These are phyloP conservation scores for Acidomyces sp. DNA, from an alignment of 495 filamentous ascomycete genomes.

Conservation along the genomic window DNA sequence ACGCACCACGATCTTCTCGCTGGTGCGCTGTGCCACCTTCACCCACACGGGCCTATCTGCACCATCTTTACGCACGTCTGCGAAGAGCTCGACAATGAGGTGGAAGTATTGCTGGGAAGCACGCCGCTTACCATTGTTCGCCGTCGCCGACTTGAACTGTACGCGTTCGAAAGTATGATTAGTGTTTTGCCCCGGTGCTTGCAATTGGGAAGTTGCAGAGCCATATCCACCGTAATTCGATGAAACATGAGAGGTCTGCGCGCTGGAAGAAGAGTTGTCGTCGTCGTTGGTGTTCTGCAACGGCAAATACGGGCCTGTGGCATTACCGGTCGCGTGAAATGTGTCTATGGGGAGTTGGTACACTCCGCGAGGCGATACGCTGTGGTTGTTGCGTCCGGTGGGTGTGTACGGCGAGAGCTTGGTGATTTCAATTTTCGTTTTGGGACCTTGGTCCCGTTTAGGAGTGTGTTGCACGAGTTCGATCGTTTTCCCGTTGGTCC, in stretches of 20 bases:
- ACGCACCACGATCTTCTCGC: conserved; percentile 81
- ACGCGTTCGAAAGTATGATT: conserved; percentile 70
- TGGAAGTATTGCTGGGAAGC: conserved; percentile 93
- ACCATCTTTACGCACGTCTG: conserved; percentile 44
- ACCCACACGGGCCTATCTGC: conserved; percentile 39
- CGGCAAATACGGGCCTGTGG: conserved; percentile 18
- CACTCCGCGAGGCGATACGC: conserved; percentile 11
- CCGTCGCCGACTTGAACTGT: conserved; percentile 91
- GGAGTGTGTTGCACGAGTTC: conserved; percentile 91
- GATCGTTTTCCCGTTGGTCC: conserved; percentile 59
- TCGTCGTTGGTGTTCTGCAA: conserved; percentile 10
- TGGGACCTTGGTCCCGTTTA: conserved; percentile 85
- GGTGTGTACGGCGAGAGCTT: conserved; percentile 54
- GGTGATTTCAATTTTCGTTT: conserved; percentile 60
- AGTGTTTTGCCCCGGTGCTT: conserved; percentile 1
- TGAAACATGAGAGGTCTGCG: neutral
- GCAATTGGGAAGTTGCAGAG: neutral
- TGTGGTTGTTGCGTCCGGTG: conserved; percentile 21
- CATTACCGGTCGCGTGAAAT: conserved; percentile 20
- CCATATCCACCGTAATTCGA: neutral
- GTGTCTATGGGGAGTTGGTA: conserved; percentile 11
- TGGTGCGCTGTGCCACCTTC: conserved; percentile 67
- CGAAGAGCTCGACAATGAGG: conserved; percentile 77
- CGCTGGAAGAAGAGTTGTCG: neutral
- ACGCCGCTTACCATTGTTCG: conserved; percentile 87